Base-by-base conservation (phyloP, 106 monocot species). In the Chionographis japonica region DNA sequence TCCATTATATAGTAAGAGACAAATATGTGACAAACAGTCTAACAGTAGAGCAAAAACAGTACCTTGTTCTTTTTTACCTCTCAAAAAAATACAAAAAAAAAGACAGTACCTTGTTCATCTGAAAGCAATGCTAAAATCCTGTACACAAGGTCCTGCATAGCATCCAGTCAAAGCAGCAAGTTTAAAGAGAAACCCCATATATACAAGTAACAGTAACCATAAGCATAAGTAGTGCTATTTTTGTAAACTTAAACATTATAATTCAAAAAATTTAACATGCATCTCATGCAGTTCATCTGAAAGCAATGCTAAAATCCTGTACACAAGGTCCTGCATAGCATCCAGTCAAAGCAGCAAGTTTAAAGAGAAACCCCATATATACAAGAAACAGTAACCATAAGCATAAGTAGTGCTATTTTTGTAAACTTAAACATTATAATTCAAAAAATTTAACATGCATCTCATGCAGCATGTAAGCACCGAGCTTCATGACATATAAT, bases 81-180 rank as follows among this genome's bases (percentile, higher is more conserved):
- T 27, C 27, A 27, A 65, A 13, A 66, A 9, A 9, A 43, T 3
- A 60, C 15, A 53, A 19, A 0, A 70, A 18, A 14, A 35, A 36
- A 37, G 38, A 18, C 11, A 63, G 52, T 83, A 89, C 95, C 95
- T 80, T 77, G 86, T 37, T 91, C 95, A 68, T 91, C 95, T 55
- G 91, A 88, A 53, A 95, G 70, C 55, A 89, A 65, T 53, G 74
- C 72, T 56, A 88, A 85, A 68, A 95, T 84, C 68, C 88, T 81
- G 20, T 91, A 86, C 14, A 91, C 65, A 55, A 95, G 91, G 54
- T 95, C 95, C 95, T 95, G 85, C 78, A 86, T 54, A 53, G 18
- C 38, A 52, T 7, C 19, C 12, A 39, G 12, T 17, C 12, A 16
- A 54, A 61, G 35, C 39, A 19, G 13, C 16, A 27, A 60, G 19